Base-by-base conservation (phyloP, 345 rosid genomes). In the Pistacia vera region DNA sequence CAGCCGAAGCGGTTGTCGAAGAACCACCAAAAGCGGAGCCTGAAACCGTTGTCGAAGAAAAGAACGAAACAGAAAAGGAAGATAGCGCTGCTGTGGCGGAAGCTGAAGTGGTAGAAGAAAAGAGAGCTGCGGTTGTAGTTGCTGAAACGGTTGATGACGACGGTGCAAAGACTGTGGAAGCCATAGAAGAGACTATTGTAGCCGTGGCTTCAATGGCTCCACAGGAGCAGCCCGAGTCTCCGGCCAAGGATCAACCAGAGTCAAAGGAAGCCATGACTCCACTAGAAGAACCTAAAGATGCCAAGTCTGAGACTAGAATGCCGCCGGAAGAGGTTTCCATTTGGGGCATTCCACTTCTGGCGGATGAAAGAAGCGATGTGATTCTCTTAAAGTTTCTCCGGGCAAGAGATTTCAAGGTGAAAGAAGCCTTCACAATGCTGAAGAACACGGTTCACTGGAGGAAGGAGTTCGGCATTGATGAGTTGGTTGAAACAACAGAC, bases 401-500 rank as follows among this genome's bases (percentile, higher is more conserved):
- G 59, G 98, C 98, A 11, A 86, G 97, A 38, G 98, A 94, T 70
- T 94, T 94, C 88, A 92, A 90, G 63, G 88, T 86, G n/a, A 90
- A 85, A 82, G 98, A 92, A 10, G 90, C 98, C 10, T 84, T 89
- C 49, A 68, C 82, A 3, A 94, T 92, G 98, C 79, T 94, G 74
- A 90, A 86, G 81, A 92, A 86, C 85, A 89, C 97, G 0, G 76
- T 85, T 44, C 77, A 76, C 11, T 94, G 98, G 98, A 85, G 97
- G 66, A 87, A 72, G 30, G 96, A 91, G 20, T 90, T 88, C 48
- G 86, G 86, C 55, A 57, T 59, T 58, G 92, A 94, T 36, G 87
- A 84, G 68, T 83, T 89, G n/a, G 58, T 90, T 3, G 87, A 87
- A 25, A 85, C 88, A 30, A 86, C 88, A 30, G 93, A 88, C 59